Percentiles rank a stretch among this genome's conserved stretches.
Conservation (phyloP, 2,329 filamentous ascomycete species). For the Microcera coccophila region DNA sequence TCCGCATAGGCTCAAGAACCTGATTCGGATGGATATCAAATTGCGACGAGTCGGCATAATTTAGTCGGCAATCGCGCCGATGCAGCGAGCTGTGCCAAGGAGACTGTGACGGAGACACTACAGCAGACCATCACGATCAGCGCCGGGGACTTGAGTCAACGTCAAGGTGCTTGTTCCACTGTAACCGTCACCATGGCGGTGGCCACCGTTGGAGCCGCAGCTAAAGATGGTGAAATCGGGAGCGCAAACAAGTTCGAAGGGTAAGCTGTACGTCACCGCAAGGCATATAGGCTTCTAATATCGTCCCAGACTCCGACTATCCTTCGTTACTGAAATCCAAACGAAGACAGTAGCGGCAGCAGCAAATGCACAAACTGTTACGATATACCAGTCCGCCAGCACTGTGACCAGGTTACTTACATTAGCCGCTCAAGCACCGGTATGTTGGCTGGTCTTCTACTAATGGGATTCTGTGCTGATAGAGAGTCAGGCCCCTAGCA, state of each 20-base stretch:
- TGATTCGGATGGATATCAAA: background rate
- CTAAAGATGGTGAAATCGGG: background rate
- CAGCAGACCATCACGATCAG: conserved; percentile 11
- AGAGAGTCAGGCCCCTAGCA: no score
- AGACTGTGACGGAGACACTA: conserved; percentile 13
- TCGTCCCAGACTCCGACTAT: conserved; percentile 18
- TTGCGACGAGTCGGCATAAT: background rate
- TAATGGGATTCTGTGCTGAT: no score
- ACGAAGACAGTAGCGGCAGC: conserved; percentile 9
- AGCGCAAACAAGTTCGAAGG: conserved; percentile 21
- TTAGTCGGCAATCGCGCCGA: background rate
- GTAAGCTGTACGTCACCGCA: conserved; percentile 4
- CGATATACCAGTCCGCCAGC: conserved; percentile 8
- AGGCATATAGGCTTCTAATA: conserved; percentile 2
- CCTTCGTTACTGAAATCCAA: conserved; percentile 21
- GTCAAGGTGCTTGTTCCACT: background rate
- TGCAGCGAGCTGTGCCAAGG: conserved; percentile 1
- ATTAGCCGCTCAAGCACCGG: conserved; percentile 14
- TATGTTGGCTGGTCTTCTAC: conserved; percentile 3
- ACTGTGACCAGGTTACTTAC: conserved; percentile 15
- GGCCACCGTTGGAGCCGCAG: background rate
- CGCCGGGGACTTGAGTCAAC: no score
- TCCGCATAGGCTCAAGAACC: background rate
- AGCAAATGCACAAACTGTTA: conserved; percentile 13
- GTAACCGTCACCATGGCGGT: background rate